Base-by-base conservation (phyloP, 371 early-diverging fungal species). In the Saksenaea oblongispora region DNA sequence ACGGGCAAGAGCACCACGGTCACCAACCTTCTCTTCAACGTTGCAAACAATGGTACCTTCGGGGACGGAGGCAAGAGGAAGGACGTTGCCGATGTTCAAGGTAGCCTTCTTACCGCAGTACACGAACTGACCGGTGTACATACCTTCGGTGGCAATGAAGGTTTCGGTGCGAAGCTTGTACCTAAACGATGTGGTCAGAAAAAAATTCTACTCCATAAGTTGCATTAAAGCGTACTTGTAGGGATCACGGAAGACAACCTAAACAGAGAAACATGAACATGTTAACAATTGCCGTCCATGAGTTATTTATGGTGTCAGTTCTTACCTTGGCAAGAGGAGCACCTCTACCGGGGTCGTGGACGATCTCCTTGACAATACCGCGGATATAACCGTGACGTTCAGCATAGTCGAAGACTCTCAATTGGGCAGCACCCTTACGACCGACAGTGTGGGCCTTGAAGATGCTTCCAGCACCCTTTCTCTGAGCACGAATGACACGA, bases 331-430 rank as follows among this genome's bases (percentile, higher is more conserved):
- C 98, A 58, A 99, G 92, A 57, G 99, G 99, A 74, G 99, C 99
- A 84, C 99, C 99, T 89, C 99, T 95, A 74, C 99, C 99, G 70
- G 98, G 93, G 84, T 99, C 99, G 90, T 99, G 99, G 74, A 99
- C 89, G 80, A 99, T 98, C 82, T 97, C 97, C 91, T 97, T 95
- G 75, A 99, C 95, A 74, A 98, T 83, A 76, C 99, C 99, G 69
- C 96, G 89, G 73, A 92, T 82, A 86, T 98, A 98, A 72, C 99
- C 98, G 76, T 97, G 88, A 76, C 98, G 93, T 89, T 99, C 99
- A 71, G 98, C 91, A 76, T 80, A 98, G 85, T 98, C 99, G 66
- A 94, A 78, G 66, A 94, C 80, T 73, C 98, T 89, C 83, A 92
- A 86, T 87, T 95, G 93, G 75, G 99, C 98, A 68, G 99, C 96